A percentile compares a stretch with the other conserved stretches of the same genome.
These are phyloP conservation scores for Teunomyces gatunensis DNA, from an alignment of 805 yeast genomes.

Conservation along the genomic window DNA sequence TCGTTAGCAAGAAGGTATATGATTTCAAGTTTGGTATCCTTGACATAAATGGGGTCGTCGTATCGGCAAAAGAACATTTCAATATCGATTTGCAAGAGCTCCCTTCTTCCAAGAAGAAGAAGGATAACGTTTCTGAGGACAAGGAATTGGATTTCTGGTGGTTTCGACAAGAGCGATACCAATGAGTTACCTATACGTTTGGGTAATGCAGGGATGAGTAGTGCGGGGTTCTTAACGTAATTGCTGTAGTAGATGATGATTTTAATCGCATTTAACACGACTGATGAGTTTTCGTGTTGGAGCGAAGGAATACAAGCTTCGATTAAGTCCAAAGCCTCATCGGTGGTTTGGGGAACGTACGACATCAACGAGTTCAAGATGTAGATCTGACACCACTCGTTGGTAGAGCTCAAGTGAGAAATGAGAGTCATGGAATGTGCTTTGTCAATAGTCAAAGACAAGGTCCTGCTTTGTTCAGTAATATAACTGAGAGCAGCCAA, in stretches of 20 bases:
- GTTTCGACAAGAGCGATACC: slow-evolving; percentile 66
- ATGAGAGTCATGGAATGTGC: slow-evolving; percentile 38
- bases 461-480: slow-evolving; percentile 51
- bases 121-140: slow-evolving; percentile 78
- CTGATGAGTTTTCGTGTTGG: slow-evolving; percentile 78
- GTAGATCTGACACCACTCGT: slow-evolving; percentile 74
- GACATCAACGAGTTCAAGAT: slow-evolving; percentile 63
- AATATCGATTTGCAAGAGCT: slow-evolving; percentile 63
- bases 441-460: slow-evolving; percentile 54
- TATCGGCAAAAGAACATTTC: slow-evolving; percentile 77
- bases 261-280: slow-evolving; percentile 73
- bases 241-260: slow-evolving; percentile 70
- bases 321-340: slow-evolving; percentile 63
- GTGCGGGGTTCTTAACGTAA: slow-evolving; percentile 58
- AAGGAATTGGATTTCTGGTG: slow-evolving; percentile 80
- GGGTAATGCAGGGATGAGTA: slow-evolving; percentile 53
- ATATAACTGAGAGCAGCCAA: slow-evolving; percentile 64
- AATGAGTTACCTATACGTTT: slow-evolving; percentile 66
- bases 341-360: slow-evolving; percentile 67
- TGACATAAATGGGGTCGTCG: slow-evolving; percentile 84
- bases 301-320: slow-evolving; percentile 66
- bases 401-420: slow-evolving; percentile 32
- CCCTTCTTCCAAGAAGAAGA: slow-evolving; percentile 63
- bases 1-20: slow-evolving; percentile 75
- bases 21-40: slow-evolving; percentile 87